Conservation (phyloP, 2,329 filamentous ascomycete genomes). For the Elsinoe perseae region DNA sequence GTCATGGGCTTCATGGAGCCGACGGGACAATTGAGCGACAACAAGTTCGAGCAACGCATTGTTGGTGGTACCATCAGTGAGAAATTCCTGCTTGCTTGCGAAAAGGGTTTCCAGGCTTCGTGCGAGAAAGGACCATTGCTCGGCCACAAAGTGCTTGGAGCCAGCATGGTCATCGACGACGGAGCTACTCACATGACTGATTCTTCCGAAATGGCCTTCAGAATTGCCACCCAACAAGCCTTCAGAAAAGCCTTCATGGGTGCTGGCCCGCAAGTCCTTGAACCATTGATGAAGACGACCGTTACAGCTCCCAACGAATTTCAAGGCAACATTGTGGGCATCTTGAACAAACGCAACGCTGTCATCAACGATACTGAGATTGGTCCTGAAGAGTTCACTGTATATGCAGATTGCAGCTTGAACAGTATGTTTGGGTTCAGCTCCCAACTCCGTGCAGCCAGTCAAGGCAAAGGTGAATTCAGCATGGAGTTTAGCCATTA, state of each 20-base stretch:
- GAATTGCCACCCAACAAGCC: slow-evolving; percentile 85
- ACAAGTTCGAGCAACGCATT: slow-evolving; percentile 80
- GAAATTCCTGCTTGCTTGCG: slow-evolving; percentile 89
- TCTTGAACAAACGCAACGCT: slow-evolving; percentile 94
- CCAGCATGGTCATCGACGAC: slow-evolving; percentile 87
- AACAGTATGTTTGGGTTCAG: slow-evolving; percentile 99
- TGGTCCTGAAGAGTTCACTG: slow-evolving; percentile 85
- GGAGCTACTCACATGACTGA: slow-evolving; percentile 96
- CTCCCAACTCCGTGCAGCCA: slow-evolving; percentile 80
- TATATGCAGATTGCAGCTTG: slow-evolving; percentile 83
- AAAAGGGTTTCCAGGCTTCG: slow-evolving; percentile 82
- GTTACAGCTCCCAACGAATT: slow-evolving; percentile 95
- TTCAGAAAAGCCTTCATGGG: slow-evolving; percentile 89
- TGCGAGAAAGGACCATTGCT: slow-evolving; percentile 84
- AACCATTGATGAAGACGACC: slow-evolving; percentile 96
- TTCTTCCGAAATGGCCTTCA: slow-evolving; percentile 95
- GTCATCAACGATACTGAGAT: slow-evolving; percentile 94
- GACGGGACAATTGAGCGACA: slow-evolving; percentile 61
- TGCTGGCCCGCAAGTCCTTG: slow-evolving; percentile 74
- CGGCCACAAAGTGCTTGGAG: slow-evolving; percentile 85
- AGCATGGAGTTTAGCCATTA: slow-evolving; percentile 99
- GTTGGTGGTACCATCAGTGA: slow-evolving; percentile 86
- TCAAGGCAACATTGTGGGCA: slow-evolving; percentile 87
- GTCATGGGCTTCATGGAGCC: slow-evolving; percentile 91
- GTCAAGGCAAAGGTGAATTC: slow-evolving; percentile 97